Base-by-base conservation (phyloP, 1,284 basidiomycete genomes). In the Tranzscheliella williamsii region DNA sequence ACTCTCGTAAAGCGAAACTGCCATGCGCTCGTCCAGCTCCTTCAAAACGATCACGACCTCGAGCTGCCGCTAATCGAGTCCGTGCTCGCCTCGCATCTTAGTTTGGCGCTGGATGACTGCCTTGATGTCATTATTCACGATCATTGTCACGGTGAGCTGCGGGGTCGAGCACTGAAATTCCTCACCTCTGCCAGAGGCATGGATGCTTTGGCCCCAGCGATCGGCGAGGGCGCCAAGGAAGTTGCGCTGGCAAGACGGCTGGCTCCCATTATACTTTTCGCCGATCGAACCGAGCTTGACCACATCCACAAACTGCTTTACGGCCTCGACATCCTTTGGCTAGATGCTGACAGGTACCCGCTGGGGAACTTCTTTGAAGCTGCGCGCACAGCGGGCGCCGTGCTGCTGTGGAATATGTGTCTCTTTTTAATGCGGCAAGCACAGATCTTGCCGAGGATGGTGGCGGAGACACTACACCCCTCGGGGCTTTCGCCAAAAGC, bases 241-340 rank as follows among this genome's bases (percentile, higher is more conserved):
- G 29, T 31, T 3, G 30, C 18, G 4, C 43, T 63, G 3, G 54
- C 49, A 4, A 23, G 16, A 24, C 23, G 27, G 4, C 34, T 63
- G 2, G 53, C 53, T 12, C 21, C 22, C 0, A 20, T 43, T 13
- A 11, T 63, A 20, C 60, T 49, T 7, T 24, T 42, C 2, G 35
- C 37, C 4, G 15, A 34, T 15, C 26, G 33, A 2, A 9, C 22
- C 2, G 36, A 49, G 12, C 23, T 49, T 6, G n/a, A 11, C 7
- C 33, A 37, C 33, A 12, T 49, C 17, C 22, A 20, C 33, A 23
- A 24, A 1, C 13, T 62, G 3, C 31, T 62, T 3, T n/a, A 22
- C 20, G 24, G 29, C n/a, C 35, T 62, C 11, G 38, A 47, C 17
- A 44, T 32, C 18, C 26, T 62, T 23, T 62, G 58, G 58, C 12